Evolutionary conservation across 495 filamentous ascomycete species (phyloP).

Genomic region (Chaetomidium leptoderma): DNA sequence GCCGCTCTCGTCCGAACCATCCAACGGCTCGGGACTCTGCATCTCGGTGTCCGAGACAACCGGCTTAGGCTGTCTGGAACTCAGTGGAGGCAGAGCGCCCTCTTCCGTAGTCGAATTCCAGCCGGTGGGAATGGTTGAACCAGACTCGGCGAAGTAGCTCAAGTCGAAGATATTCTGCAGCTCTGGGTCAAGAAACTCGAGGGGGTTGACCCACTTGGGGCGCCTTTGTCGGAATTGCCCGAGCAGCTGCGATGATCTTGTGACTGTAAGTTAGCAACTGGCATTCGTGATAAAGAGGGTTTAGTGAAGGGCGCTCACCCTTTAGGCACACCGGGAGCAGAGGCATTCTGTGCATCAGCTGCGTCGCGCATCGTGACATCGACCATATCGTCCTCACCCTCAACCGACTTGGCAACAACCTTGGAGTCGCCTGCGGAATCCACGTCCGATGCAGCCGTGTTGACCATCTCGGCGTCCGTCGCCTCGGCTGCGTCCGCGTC

Average conservation of each 20-base stretch:
- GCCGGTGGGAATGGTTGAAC: constrained; percentile 56
- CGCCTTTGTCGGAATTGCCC: constrained; percentile 33
- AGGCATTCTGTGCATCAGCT: constrained; percentile 26
- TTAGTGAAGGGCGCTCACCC: constrained; percentile 19
- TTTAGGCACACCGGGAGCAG: constrained; percentile 3
- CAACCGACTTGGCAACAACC: constrained; percentile 69
- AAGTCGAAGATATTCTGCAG: constrained; percentile 70
- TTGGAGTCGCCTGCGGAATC: constrained; percentile 64
- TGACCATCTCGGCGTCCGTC: constrained; percentile 64
- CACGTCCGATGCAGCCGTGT: constrained; percentile 64
- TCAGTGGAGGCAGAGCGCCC: constrained; percentile 53
- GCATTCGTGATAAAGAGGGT: background rate
- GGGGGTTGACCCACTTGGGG: constrained; percentile 46
- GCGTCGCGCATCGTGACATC: constrained; percentile 80
- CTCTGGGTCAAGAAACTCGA: constrained; percentile 43
- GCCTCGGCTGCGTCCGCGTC: constrained; percentile 47
- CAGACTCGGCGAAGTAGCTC: constrained; percentile 52
- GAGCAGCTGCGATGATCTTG: constrained; percentile 25
- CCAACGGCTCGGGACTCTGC: constrained; percentile 30
- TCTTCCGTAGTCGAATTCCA: constrained; percentile 56
- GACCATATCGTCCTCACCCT: constrained; percentile 86
- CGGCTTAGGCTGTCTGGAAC: constrained; percentile 43
- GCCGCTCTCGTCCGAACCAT: constrained; percentile 42
- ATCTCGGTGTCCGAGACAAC: constrained; percentile 33
- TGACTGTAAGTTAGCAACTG: background rate